phyloP scores from a whole-genome alignment of 768 basidiomycete genomes.

The Trametes cinnabarina region DNA sequence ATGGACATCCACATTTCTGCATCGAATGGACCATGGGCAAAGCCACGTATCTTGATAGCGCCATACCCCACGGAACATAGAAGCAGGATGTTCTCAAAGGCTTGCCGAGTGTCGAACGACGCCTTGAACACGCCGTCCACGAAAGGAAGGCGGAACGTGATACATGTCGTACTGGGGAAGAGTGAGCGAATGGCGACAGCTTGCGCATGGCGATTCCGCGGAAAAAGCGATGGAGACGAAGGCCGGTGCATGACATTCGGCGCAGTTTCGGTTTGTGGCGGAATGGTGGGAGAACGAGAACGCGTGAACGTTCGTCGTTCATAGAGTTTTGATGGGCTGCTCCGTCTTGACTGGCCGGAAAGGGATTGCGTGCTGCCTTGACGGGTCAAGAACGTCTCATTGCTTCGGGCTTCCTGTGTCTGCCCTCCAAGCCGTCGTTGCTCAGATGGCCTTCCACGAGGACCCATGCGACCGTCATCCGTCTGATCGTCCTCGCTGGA shows the following conservation, averaged over 20 bases:
- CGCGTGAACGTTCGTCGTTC: conserved; percentile 57
- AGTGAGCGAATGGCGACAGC: conserved; percentile 31
- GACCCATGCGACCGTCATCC: conserved; percentile 16
- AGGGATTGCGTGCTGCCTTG: conserved; percentile 13
- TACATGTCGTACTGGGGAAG: conserved; percentile 48
- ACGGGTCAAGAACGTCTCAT: conserved; percentile 6
- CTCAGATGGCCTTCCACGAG: conserved; percentile 22
- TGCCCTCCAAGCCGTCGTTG: conserved; percentile 17
- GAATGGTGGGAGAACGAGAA: conserved; percentile 64
- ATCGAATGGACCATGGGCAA: conserved; percentile 29
- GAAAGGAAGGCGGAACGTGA: conserved; percentile 46
- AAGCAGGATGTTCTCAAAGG: conserved; percentile 64
- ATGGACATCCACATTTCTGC: conserved; percentile 46
- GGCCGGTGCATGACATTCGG: conserved; percentile 32
- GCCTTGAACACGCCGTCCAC: conserved; percentile 43
- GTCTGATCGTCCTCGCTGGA: conserved; percentile 26
- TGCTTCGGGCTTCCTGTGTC: conserved; percentile 5
- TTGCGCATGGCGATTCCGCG: conserved; percentile 39
- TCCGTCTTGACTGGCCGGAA: conserved; percentile 42
- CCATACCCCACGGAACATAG: conserved; percentile 61
- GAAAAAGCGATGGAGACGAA: conserved; percentile 43
- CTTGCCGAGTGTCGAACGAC: conserved; percentile 58
- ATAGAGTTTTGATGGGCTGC: conserved; percentile 31
- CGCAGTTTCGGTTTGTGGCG: conserved; percentile 27
- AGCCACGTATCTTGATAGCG: conserved; percentile 44